Evolutionary conservation across 805 yeast genomes (phyloP), one percentile per base, ranked within the genome.

Genomic region (Candida gorgasii): DNA sequence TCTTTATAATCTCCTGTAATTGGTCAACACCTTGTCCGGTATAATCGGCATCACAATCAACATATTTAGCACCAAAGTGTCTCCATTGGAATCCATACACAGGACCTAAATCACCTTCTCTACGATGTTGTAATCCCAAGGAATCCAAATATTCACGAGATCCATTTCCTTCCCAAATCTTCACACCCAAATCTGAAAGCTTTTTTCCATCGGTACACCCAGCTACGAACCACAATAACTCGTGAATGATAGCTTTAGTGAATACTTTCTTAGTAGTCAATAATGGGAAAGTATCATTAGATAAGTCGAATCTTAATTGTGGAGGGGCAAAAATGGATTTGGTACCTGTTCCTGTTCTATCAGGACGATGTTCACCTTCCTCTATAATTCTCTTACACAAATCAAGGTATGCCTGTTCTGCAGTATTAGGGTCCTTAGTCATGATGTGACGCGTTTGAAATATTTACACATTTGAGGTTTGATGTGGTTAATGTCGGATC

Each of bases 1-100:
- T 87, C 36, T 84, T 69, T 36, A 93, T 87, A 24, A 93, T 80
- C 35, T 86, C 84, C 6, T 80, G 78, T 27, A 93, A 71, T 68
- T 93, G 99, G 61, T 93, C 99, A 43, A 80, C 84, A 9, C 99
- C 99, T 60, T 87, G 74, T 3, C 89, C 92, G 0, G 84, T 59
- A 58, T 93, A 93, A 58, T 93, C 95, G 2, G 90, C 75, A 46
- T 92, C 89, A 58, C 96, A 88, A 42, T 89, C 89, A 23, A 58
- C 72, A 61, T 93, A 93, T 51, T 86, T 81, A 4, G 99, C 99
- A 33, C 99, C 99, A 63, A 93, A 93, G 65, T 93, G 99, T 56
- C 99, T 81, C 99, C 99, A 93, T 65, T 93, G 99, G 68, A 93
- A 93, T 0, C 99, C 99, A 61, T 93, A 93, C 2, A 93, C 97